Evolutionary conservation across 2,329 filamentous ascomycete species (phyloP), one percentile per base, ranked within the genome.

Genomic region (Fusarium caatingaense): DNA sequence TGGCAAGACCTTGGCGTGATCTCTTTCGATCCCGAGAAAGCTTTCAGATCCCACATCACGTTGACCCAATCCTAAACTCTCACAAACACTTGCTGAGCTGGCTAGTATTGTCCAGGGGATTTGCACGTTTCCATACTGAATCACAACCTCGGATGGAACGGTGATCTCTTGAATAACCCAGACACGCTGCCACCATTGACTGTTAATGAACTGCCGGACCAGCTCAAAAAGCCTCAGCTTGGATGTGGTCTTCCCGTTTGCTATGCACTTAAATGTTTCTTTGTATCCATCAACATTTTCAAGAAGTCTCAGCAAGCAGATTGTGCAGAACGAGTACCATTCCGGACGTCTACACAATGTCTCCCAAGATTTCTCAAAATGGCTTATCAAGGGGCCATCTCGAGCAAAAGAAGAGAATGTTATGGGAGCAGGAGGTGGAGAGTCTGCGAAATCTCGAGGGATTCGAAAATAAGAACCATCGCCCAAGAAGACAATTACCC

Each of bases 111-210:
- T 0, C 34, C 18, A 37, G 3, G 34, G 18, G 10, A 37, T n/a
- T 0, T 1, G 2, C 5, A 37, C 34, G 3, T 37, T 37, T 1
- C 34, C 34, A 37, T 37, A 37, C 18, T 37, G 34, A n/a, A 37
- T n/a, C 3, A 37, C 10, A 1, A 37, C 34, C 11, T n/a, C 10
- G 0, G 18, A n/a, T n/a, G 34, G 2, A 1, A 37, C 34, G 2
- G 34, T n/a, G 3, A 3, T 1, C 3, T 37, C 34, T n/a, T 37
- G 34, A 12, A 37, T 10, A 0, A 37, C 34, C 34, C 34, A 37
- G 1, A 37, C 34, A 2, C 34, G 34, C 5, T 37, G 34, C 34
- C 34, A 37, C 34, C 34, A 37, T 2, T 37, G 34, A 6, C 34
- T n/a, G 2, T 37, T 37, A 9, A 37, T 37, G 18, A 37, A 37